Base-by-base conservation (phyloP, 2,329 filamentous ascomycete genomes). In the Colletotrichum salicis region DNA sequence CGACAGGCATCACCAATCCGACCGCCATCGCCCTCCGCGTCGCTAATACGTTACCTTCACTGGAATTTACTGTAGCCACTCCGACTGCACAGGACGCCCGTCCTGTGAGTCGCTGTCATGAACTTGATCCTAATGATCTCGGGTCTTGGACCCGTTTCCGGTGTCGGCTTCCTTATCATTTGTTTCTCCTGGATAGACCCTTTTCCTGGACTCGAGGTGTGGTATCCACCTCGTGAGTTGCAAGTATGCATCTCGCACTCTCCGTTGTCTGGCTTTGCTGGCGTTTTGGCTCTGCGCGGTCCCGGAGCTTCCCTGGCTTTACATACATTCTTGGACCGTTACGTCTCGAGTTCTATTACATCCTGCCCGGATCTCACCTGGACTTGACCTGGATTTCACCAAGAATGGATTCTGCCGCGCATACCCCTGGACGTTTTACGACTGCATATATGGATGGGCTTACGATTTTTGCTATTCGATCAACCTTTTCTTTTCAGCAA, bases 1-100 rank as follows among this genome's bases (percentile, higher is more conserved):
- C 77, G 82, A 84, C 75, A 83, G 82, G 77, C 76, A 79, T 64
- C 81, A 81, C 70, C 75, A 79, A 64, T 78, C 79, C 24, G 81
- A 83, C 74, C 82, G 83, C 73, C 80, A 82, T 71, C 81, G 83
- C 70, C 77, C 81, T 66, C 76, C 80, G 60, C 82, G 81, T 71
- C 81, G 82, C 76, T 83, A 80, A 77, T 70, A 60, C 70, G 48
- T 41, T 66, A 61, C 33, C 70, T 60, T 54, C 35, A 58, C 11
- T 45, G 68, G 61, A 61, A 24, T 64, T 41, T 56, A 37, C 15
- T 72, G 54, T 69, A 67, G 62, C 54, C 64, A 57, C 41, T 57
- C 27, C 61, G 58, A 67, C 67, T 73, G 58, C 68, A 71, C 56
- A 69, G 72, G 73, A 73, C 68, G n/a, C 37, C 73, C 58, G 19